Base-by-base conservation (phyloP, 1,139 yeast genomes). In the Sugiyamaella japonica region DNA sequence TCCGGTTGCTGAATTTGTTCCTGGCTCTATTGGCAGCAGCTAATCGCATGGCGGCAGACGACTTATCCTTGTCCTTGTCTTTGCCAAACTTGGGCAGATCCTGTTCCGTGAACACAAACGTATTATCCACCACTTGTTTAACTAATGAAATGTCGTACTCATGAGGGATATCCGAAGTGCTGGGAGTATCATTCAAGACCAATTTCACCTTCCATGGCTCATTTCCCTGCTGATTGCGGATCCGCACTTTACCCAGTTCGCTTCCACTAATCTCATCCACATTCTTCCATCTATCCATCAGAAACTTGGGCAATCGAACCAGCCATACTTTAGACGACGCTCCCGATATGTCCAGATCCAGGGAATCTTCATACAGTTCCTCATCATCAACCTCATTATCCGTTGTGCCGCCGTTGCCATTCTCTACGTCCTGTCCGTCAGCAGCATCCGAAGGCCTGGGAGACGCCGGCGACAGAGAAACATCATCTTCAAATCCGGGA, bases 81-180 rank as follows among this genome's bases (percentile, higher is more conserved):
- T 36, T 13, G 15, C 50, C 36, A 42, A 20, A 20, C 66, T 81
- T 83, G 60, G 83, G 81, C 63, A 88, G 74, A 70, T 90, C 91
- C 66, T 89, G 86, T 72, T 93, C 99, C 29, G 91, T 85, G 70
- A 93, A 90, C n/a, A 90, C 89, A 68, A 80, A 93, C 56, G 95
- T 88, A 68, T 91, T 93, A 48, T 71, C 70, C 8, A 90, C 96
- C 58, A 82, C 84, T 42, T 87, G 84, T 70, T 89, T 89, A 31
- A 87, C 80, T 69, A 93, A 76, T 50, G 84, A 80, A 10, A 93
- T 76, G 64, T 89, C 95, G 69, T 91, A 93, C 63, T 88, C 89
- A 63, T 82, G 87, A 3, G 98, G 99, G 43, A 91, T 80, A 38
- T 79, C 78, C 46, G 72, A 70, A 48, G 72, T 70, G 13, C 70